These are phyloP conservation scores for Camellia lanceoleosa DNA, from an alignment of 148 eudicot genomes.

Conservation along the genomic window DNA sequence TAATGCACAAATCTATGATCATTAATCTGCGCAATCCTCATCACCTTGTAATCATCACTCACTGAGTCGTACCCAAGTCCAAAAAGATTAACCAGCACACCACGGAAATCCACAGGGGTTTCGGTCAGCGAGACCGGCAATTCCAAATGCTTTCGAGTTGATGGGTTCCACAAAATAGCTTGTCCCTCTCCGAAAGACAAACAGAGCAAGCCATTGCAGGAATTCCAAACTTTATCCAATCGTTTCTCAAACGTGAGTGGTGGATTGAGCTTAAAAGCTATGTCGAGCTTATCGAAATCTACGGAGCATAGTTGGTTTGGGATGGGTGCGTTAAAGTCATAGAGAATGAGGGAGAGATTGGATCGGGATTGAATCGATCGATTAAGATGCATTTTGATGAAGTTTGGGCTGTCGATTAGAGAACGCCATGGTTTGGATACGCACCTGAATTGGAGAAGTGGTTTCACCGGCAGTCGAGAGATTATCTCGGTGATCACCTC, in stretches of 20 bases:
- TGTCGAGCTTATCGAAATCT: neutral
- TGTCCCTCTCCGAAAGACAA: neutral
- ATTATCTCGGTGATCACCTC: slow-evolving; percentile 12
- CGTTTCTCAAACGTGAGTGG: neutral
- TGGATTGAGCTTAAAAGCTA: neutral
- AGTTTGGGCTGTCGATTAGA: slow-evolving; percentile 25
- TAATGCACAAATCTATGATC: neutral
- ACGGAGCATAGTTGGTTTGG: neutral
- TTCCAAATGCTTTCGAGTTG: no score
- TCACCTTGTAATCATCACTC: slow-evolving; percentile 39
- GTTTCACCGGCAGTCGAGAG: slow-evolving; percentile 5
- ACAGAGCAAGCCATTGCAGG: neutral
- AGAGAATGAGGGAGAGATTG: slow-evolving; percentile 7
- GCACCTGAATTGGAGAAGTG: slow-evolving; percentile 23
- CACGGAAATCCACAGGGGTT: neutral
- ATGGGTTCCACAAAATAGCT: neutral
- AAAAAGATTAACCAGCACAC: neutral
- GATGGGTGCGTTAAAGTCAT: neutral
- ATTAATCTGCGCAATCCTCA: slow-evolving; percentile 25
- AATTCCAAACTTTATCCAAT: neutral
- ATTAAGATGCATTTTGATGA: slow-evolving; percentile 30
- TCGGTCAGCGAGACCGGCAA: neutral
- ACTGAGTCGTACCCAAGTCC: slow-evolving; percentile 40
- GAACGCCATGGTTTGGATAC: slow-evolving; percentile 15
- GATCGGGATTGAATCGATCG: slow-evolving; percentile 7